Conservation (phyloP, 352 stramenopile species). For the Thraustotheca clavata region DNA sequence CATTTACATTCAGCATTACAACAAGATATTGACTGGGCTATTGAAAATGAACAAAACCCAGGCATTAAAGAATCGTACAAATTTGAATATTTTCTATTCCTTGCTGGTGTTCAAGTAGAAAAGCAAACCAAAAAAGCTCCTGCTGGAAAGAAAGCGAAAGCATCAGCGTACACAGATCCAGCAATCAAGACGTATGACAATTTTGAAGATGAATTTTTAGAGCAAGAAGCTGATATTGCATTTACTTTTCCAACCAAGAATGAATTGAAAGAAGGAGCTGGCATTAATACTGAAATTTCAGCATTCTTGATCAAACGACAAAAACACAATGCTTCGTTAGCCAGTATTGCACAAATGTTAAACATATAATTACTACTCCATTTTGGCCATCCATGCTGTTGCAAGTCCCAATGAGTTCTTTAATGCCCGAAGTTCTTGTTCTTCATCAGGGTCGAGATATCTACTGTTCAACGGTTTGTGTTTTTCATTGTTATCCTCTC, state of each 20-base stretch:
- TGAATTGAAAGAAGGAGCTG: conserved; percentile 35
- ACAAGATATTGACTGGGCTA: conserved; percentile 80
- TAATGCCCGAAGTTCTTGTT: conserved; percentile 38
- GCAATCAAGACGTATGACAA: conserved; percentile 68
- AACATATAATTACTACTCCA: conserved; percentile 43
- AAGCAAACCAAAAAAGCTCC: conserved; percentile 17
- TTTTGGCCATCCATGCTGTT: conserved; percentile 53
- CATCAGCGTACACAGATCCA: conserved; percentile 40
- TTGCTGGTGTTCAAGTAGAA: conserved; percentile 24
- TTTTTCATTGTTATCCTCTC: background rate
- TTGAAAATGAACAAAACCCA: conserved; percentile 56
- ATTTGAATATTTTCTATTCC: conserved; percentile 79
- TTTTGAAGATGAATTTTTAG: conserved; percentile 83
- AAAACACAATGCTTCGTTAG: conserved; percentile 74
- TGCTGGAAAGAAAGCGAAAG: conserved; percentile 72
- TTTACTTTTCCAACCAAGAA: conserved; percentile 64
- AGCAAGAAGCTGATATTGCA: conserved; percentile 52
- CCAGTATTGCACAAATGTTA: conserved; percentile 72
- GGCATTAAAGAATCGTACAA: conserved; percentile 55
- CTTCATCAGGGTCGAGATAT: conserved; percentile 54
- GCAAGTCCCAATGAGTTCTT: conserved; percentile 51
- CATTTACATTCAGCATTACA: conserved; percentile 70
- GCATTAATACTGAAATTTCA: conserved; percentile 59
- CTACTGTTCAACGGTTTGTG: conserved; percentile 21
- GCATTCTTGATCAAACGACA: conserved; percentile 70